phyloP scores from a whole-genome alignment of 2,329 filamentous ascomycete genomes.

The Beauveria sp. region DNA sequence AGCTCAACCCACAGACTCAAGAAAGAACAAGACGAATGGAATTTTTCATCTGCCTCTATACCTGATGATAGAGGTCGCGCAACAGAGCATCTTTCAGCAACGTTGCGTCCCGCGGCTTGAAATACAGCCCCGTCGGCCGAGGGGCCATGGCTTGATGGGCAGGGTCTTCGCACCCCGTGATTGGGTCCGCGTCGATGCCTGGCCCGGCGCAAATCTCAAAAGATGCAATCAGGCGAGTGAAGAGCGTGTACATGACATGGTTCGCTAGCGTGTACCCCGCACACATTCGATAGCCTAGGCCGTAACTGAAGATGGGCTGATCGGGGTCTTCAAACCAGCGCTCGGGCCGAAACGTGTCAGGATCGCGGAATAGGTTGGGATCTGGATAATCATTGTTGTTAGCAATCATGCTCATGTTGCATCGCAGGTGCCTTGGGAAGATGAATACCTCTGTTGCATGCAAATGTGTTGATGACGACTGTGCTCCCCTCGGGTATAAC shows the following conservation, averaged over 20 bases:
- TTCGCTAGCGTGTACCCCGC: conserved; percentile 7
- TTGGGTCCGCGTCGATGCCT: not conserved
- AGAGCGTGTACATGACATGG: conserved; percentile 5
- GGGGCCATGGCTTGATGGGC: conserved; percentile 6
- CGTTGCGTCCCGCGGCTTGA: not conserved
- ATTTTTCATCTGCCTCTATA: not conserved
- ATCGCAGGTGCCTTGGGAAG: not conserved
- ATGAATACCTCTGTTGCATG: not conserved
- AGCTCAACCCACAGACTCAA: not conserved
- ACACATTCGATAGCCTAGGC: conserved; percentile 6
- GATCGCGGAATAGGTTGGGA: not conserved
- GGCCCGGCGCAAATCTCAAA: not conserved
- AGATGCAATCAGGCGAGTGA: not conserved
- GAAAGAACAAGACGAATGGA: not conserved
- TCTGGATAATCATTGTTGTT: not conserved
- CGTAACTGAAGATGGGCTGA: conserved; percentile 9
- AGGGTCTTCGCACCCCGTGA: not conserved
- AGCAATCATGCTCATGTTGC: not conserved
- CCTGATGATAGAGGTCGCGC: not conserved
- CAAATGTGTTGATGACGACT: not conserved
- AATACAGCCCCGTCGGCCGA: conserved; percentile 1
- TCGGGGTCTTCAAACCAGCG: conserved; percentile 6
- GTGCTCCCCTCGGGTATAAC: conserved; percentile 1
- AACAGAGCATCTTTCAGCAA: not conserved
- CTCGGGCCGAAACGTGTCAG: conserved; percentile 1